These are phyloP conservation scores for Veloporphyrellus conicus DNA, from an alignment of 1,284 basidiomycete species.

Conservation along the genomic window DNA sequence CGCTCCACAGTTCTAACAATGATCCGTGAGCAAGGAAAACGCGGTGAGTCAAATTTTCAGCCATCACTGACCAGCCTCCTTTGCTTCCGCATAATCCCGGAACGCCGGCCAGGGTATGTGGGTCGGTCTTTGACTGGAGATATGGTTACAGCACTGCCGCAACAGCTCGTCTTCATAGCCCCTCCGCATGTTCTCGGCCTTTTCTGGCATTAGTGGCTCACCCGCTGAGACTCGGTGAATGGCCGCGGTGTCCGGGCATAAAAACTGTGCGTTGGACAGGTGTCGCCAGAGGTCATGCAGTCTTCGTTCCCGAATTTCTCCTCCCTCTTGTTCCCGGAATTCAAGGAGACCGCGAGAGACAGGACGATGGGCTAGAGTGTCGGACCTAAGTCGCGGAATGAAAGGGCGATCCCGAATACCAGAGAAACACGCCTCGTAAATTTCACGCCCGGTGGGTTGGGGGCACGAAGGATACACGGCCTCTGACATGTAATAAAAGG, in stretches of 20 bases:
- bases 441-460: slow-evolving; percentile 39
- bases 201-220: slow-evolving; percentile 55
- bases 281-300: slow-evolving; percentile 60
- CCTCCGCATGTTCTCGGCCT: slow-evolving; percentile 61
- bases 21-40: slow-evolving; percentile 20
- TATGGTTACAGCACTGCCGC: slow-evolving; percentile 53
- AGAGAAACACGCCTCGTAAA: slow-evolving; percentile 49
- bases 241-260: slow-evolving; percentile 27
- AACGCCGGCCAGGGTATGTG: slow-evolving; percentile 77
- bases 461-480: slow-evolving; percentile 17
- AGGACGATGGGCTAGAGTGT: slow-evolving; percentile 40
- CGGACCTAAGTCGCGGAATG: slow-evolving; percentile 57
- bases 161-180: slow-evolving; percentile 80
- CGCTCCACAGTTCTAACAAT: slow-evolving; percentile 74
- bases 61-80: slow-evolving; percentile 64
- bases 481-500: slow-evolving; percentile 27
- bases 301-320: slow-evolving; percentile 53
- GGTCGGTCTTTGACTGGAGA: slow-evolving; percentile 41
- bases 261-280: slow-evolving; percentile 40
- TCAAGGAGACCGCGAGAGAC: slow-evolving; percentile 52
- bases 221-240: slow-evolving; percentile 19
- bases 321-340: slow-evolving; percentile 62
- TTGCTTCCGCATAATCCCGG: slow-evolving; percentile 68
- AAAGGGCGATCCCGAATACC: slow-evolving; percentile 52
- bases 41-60: slow-evolving; percentile 15